A percentile compares a stretch with the other conserved stretches of the same genome.
Evolutionary conservation across 164 flowering plant species (phyloP).

Genomic region (Annona cherimola): DNA sequence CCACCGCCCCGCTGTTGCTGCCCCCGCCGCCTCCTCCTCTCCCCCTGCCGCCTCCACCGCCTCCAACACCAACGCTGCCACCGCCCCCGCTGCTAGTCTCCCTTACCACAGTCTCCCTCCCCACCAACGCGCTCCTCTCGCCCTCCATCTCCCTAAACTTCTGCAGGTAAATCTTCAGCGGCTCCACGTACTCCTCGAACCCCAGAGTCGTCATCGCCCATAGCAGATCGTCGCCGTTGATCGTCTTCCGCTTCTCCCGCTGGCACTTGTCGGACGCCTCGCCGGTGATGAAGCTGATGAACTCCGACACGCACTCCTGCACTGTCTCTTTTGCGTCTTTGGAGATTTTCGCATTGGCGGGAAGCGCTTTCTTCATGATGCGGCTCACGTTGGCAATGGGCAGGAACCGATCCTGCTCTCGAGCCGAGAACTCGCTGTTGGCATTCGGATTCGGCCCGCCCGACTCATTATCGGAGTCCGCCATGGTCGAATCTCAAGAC

Average conservation of each 20-base stretch:
- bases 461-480: constrained; percentile 53
- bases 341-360: constrained; percentile 58
- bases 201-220: constrained; percentile 69
- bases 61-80: constrained; percentile 12
- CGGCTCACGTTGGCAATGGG: constrained; percentile 64
- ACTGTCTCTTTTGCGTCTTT: constrained; percentile 66
- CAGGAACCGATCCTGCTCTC: constrained; percentile 51
- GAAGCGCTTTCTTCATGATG: constrained; percentile 56
- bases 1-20: not conserved
- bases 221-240: constrained; percentile 58
- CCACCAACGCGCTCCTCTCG: constrained; percentile 31
- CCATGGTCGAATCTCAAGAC: constrained; percentile 21
- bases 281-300: constrained; percentile 60
- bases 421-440: constrained; percentile 34
- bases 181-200: constrained; percentile 57
- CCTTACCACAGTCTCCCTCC: constrained; percentile 11
- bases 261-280: constrained; percentile 65
- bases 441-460: constrained; percentile 24
- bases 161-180: constrained; percentile 46
- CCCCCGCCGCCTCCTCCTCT: constrained; percentile 12
- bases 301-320: constrained; percentile 66
- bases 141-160: constrained; percentile 51
- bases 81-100: constrained; percentile 18
- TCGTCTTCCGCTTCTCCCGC: constrained; percentile 56
- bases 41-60: constrained; percentile 14